Conservation (phyloP, 345 rosid species). For the Zanthoxylum bungeanum region DNA sequence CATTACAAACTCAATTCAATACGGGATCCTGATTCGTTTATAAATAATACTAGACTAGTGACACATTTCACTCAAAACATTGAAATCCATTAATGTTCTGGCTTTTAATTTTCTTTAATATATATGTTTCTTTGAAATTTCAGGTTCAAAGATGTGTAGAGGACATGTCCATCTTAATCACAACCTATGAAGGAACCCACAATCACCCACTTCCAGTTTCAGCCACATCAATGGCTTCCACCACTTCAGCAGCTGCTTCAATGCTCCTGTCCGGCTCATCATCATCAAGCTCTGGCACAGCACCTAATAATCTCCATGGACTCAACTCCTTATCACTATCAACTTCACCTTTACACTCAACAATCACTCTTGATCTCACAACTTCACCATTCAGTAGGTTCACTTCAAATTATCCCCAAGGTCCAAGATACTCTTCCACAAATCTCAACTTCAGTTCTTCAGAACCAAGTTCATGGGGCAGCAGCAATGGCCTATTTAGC, state of each 20-base stretch:
- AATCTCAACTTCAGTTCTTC: slow-evolving; percentile 59
- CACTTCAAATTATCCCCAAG: slow-evolving; percentile 21
- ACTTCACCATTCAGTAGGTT: slow-evolving; percentile 35
- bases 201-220: slow-evolving; percentile 86
- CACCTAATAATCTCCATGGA: slow-evolving; percentile 44
- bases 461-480: slow-evolving; percentile 34
- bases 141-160: slow-evolving; percentile 90
- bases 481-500: slow-evolving; percentile 35
- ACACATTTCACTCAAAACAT: too few relatives aligned
- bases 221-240: slow-evolving; percentile 96
- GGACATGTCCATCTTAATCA: slow-evolving; percentile 78
- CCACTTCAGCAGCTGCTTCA: slow-evolving; percentile 89
- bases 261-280: slow-evolving; percentile 73
- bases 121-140: too few relatives aligned
- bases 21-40: too few relatives aligned
- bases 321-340: slow-evolving; percentile 51
- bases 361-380: slow-evolving; percentile 87
- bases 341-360: slow-evolving; percentile 55
- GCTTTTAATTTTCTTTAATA: too few relatives aligned
- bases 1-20: too few relatives aligned
- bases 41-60: too few relatives aligned
- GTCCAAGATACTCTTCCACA: slow-evolving; percentile 30
- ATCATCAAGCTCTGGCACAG: slow-evolving; percentile 40
- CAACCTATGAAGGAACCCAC: slow-evolving; percentile 95
- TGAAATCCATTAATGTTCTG: too few relatives aligned